These are phyloP conservation scores for Phytophthora tubulina DNA, from an alignment of 352 stramenopile species.

Conservation along the genomic window DNA sequence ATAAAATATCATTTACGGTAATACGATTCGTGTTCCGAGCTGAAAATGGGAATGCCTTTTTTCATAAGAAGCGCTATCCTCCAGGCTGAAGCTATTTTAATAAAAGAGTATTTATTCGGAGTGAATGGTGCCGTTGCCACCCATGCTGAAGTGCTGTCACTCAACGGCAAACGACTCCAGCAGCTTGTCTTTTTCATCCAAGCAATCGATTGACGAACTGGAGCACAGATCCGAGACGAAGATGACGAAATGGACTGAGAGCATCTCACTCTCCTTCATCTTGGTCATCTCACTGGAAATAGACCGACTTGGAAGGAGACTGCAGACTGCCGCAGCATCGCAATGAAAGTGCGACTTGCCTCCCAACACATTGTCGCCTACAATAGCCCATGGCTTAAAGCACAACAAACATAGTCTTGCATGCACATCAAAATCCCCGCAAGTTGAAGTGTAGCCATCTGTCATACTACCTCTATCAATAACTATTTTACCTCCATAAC, in stretches of 20 bases:
- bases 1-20: no score
- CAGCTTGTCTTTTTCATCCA: no score
- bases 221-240: no score
- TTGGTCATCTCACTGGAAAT: not conserved
- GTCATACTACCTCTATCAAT: no score
- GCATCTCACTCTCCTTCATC: not conserved
- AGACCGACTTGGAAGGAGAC: not conserved
- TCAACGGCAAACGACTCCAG: not conserved
- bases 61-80: no score
- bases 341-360: not conserved
- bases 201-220: no score
- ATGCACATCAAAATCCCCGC: no score
- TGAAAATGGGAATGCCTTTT: no score
- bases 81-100: not conserved
- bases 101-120: not conserved
- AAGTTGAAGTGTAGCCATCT: constrained; percentile 1
- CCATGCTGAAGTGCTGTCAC: not conserved
- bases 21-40: no score
- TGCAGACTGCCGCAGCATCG: not conserved
- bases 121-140: not conserved
- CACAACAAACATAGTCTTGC: no score
- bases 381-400: no score
- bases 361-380: not conserved
- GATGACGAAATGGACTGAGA: not conserved
- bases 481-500: no score